Evolutionary conservation across 352 stramenopile genomes (phyloP), one percentile per base, ranked within the genome.

Genomic region (Paralagenidium karlingii): DNA sequence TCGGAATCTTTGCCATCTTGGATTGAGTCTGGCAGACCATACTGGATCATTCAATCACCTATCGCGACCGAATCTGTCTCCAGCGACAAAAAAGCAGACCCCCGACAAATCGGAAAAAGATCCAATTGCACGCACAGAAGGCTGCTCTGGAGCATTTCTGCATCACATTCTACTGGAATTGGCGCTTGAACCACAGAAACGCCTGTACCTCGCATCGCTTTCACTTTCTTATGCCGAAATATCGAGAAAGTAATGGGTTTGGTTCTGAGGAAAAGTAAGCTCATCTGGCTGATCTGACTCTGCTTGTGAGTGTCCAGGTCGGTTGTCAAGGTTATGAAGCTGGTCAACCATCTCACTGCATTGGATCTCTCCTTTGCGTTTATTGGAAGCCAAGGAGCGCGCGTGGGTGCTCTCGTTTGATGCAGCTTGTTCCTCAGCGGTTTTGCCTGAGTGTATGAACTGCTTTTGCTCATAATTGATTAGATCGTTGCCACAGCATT

Each of bases 331-430:
- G 38, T 48, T 8, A 60, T 67, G 41, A 61, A 57, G 38, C 36
- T 58, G 25, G 45, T 41, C 0, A 53, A 57, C 19, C 34, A 51
- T 0, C 30, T 67, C 3, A 45, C 38, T 12, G 24, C 24, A 12
- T 24, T 73, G 20, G 61, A 73, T 22, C 42, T 74, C 11, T 64
- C 61, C n/a, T 68, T 64, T 31, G 55, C 55, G 12, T 62, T 67
- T 30, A 51, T 60, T 20, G 55, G 58, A 9, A 62, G 63, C 34
- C 34, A 48, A 3, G 45, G 49, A 0, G 47, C 56, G 3, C 54
- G 63, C 36, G 27, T 13, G 27, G 9, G 27, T n/a, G n/a, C n/a
- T n/a, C n/a, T n/a, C n/a, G n/a, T n/a, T n/a, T n/a, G n/a, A n/a
- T n/a, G n/a, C n/a, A n/a, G 27, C 27, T 31, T 9, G 9, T 13